These are phyloP conservation scores for Manihot esculenta DNA, from an alignment of 441 rosid genomes.

Conservation along the genomic window DNA sequence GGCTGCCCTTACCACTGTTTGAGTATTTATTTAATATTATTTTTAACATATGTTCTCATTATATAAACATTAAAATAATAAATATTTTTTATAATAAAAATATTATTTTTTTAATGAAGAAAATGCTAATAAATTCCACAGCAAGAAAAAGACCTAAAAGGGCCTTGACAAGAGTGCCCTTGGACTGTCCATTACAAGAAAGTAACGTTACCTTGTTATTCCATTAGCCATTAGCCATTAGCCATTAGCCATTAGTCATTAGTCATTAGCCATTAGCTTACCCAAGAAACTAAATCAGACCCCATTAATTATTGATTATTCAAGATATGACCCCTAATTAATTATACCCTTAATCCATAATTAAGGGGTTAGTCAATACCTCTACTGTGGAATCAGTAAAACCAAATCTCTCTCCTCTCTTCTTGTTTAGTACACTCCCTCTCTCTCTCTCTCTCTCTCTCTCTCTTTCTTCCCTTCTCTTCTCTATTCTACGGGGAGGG, in stretches of 20 bases:
- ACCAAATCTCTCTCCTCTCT: not conserved
- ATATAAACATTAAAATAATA: too few relatives aligned
- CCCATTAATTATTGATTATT: slow-evolving; percentile 12
- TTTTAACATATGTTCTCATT: too few relatives aligned
- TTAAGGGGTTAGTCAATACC: slow-evolving; percentile 27
- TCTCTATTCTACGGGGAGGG: slow-evolving; percentile 1
- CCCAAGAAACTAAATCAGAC: slow-evolving; percentile 11
- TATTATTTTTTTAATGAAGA: too few relatives aligned
- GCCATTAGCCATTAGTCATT: too few relatives aligned
- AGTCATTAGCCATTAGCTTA: not conserved
- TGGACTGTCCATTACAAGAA: slow-evolving; percentile 23
- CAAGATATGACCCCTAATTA: slow-evolving; percentile 14
- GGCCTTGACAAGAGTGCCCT: slow-evolving; percentile 19
- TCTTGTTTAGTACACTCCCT: not conserved
- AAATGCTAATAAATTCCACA: too few relatives aligned
- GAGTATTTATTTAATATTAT: too few relatives aligned
- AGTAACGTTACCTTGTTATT: slow-evolving; percentile 4
- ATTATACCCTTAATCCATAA: slow-evolving; percentile 16
- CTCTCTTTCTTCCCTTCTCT: slow-evolving; percentile 16
- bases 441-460: slow-evolving; percentile 18
- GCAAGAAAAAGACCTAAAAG: slow-evolving; percentile 34
- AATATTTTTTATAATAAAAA: not conserved
- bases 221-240: too few relatives aligned
- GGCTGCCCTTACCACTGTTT: slow-evolving; percentile 28
- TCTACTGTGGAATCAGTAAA: not conserved